These are phyloP conservation scores for Kluyveromyces siamensis DNA, from an alignment of 805 yeast species.

Conservation along the genomic window DNA sequence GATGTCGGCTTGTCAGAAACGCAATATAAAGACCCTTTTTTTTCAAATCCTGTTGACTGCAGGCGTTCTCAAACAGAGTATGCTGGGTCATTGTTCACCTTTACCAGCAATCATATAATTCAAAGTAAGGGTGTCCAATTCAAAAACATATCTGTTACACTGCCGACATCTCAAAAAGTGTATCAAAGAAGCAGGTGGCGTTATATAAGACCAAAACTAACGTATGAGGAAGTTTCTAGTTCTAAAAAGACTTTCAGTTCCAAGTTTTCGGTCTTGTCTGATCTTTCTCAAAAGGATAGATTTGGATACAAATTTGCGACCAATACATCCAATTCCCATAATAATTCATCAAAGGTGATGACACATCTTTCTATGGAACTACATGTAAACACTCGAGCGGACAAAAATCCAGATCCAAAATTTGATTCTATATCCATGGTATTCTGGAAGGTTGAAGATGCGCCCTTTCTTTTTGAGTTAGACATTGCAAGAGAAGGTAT, in stretches of 20 bases:
- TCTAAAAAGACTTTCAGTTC: slow-evolving; percentile 4
- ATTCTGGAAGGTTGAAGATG: slow-evolving; percentile 53
- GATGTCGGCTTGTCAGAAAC: slow-evolving; percentile 39
- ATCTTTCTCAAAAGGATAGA: slow-evolving; percentile 3
- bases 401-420: slow-evolving; percentile 53
- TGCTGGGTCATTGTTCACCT: slow-evolving; percentile 55
- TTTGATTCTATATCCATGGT: slow-evolving; percentile 50
- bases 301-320: slow-evolving; percentile 8
- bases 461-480: slow-evolving; percentile 27
- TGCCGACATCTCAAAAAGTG: slow-evolving; percentile 2
- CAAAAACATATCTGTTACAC: slow-evolving; percentile 13
- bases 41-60: slow-evolving; percentile 42
- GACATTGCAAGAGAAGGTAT: slow-evolving; percentile 33
- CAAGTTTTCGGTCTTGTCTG: slow-evolving; percentile 1
- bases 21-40: slow-evolving; percentile 57
- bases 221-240: slow-evolving; percentile 27
- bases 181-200: slow-evolving; percentile 32
- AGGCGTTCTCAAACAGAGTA: slow-evolving; percentile 47
- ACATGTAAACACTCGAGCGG: slow-evolving; percentile 48
- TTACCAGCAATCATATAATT: slow-evolving; percentile 33
- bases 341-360: slow-evolving; percentile 5
- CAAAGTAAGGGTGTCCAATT: slow-evolving; percentile 19
- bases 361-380: slow-evolving; percentile 56
- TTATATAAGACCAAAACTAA: slow-evolving; percentile 42
- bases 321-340: slow-evolving; percentile 5